Percentiles rank a stretch among this genome's conserved stretches.
phyloP scores from a whole-genome alignment of 805 yeast species.

The Priceomyces haplophilus region DNA sequence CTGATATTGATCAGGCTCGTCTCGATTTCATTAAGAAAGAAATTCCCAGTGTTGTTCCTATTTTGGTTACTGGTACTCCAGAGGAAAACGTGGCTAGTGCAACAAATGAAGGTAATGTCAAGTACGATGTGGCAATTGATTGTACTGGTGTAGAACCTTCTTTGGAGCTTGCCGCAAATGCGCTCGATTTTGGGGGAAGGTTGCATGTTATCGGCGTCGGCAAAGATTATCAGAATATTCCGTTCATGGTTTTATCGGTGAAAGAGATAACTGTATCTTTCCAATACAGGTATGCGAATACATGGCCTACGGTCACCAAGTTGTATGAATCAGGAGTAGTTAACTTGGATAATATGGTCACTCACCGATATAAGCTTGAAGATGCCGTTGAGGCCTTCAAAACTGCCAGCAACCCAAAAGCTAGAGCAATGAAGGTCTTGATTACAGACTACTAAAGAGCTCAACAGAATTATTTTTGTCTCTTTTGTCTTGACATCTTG shows the following conservation, averaged over 20 bases:
- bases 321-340: slow-evolving; percentile 10
- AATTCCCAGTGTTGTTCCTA: slow-evolving; percentile 38
- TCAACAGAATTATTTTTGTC: no score
- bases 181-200: slow-evolving; percentile 17
- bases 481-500: no score
- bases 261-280: slow-evolving; percentile 19
- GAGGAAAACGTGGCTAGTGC: slow-evolving; percentile 40
- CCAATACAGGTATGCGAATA: slow-evolving; percentile 18
- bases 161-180: slow-evolving; percentile 15
- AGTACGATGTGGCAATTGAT: slow-evolving; percentile 28
- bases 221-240: slow-evolving; percentile 15
- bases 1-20: slow-evolving; percentile 23
- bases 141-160: slow-evolving; percentile 22
- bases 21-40: slow-evolving; percentile 19
- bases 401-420: slow-evolving; percentile 5
- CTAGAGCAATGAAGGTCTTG: slow-evolving; percentile 10
- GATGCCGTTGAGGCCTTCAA: slow-evolving; percentile 10
- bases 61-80: slow-evolving; percentile 40
- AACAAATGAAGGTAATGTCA: slow-evolving; percentile 11
- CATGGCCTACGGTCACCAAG: slow-evolving; percentile 18
- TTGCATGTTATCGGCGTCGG: slow-evolving; percentile 9
- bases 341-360: slow-evolving; percentile 9
- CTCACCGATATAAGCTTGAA: slow-evolving; percentile 7
- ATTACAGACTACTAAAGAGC: slow-evolving; percentile 4
- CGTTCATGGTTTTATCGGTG: slow-evolving; percentile 15